Base-by-base conservation (phyloP, 352 stramenopile species). In the Phytophthora ramorum region DNA sequence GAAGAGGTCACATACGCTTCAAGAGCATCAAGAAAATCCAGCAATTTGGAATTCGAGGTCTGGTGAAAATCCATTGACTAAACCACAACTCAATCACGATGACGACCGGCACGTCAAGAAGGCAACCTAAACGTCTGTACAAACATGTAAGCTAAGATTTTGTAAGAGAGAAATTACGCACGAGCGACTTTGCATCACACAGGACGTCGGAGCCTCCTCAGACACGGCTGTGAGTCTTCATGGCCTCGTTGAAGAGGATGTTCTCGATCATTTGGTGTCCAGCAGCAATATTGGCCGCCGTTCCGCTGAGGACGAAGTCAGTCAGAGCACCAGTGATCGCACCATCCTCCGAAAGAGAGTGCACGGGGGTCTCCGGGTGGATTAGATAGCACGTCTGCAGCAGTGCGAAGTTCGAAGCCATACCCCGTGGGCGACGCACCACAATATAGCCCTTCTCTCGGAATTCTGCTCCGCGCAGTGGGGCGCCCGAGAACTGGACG, bases 341-440 rank as follows among this genome's bases (percentile, higher is more conserved):
- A 1, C 69, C 64, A 24, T 77, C 69, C 24, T 67, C 49, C 3
- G 52, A 69, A 1, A 77, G 55, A 38, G 53, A 67, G 55, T 66
- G 60, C 13, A 77, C 58, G 10, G 69, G 69, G 2, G 83, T 71
- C 19, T 73, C 59, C 14, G 81, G 81, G 20, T 76, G 81, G 28
- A 86, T 83, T 32, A 90, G 71, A 65, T 83, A 83, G 51, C 77
- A 84, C 35, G 79, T 78, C 53, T 87, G 78, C 48, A 90, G 52
- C 6, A 89, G 68, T 22, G 75, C 64, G 32, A 58, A 77, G 32
- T 62, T 56, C 17, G 54, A 41, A 8, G 72, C 58, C 46, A 77
- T 73, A 0, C 67, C 69, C 10, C 37, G 61, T 30, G 75, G 69
- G 7, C 73, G 72, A 38, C 76, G 77, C 17, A 90, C 62, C 28